Conservation (phyloP, 2,329 filamentous ascomycete species). For the Penicillium vulpinum region DNA sequence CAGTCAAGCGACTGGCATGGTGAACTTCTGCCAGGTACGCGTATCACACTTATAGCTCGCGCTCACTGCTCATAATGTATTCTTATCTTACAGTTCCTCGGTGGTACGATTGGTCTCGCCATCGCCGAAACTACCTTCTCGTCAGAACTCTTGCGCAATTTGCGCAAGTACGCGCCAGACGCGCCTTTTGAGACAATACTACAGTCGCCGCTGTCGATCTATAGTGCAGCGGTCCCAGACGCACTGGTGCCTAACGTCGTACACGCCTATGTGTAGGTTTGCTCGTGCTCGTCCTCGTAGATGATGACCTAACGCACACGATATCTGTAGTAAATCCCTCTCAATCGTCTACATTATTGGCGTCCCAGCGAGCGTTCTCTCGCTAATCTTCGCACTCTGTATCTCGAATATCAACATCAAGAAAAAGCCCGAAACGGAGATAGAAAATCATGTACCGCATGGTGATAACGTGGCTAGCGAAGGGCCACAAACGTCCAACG, state of each 20-base stretch:
- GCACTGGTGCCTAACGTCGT: not conserved
- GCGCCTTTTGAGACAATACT: not conserved
- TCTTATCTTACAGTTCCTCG: not conserved
- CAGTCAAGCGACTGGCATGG: not conserved
- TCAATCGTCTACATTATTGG: not conserved
- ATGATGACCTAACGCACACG: not conserved
- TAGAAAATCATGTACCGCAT: not conserved
- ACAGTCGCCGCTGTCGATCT: not conserved
- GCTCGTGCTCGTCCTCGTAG: not conserved
- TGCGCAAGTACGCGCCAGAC: not conserved
- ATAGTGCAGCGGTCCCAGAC: not conserved
- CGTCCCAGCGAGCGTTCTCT: not conserved
- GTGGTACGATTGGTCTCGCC: not conserved
- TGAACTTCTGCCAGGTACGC: not conserved
- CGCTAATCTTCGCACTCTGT: not conserved
- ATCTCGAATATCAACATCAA: not conserved
- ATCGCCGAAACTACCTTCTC: not conserved
- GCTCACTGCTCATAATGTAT: not conserved
- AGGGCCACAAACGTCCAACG: not conserved
- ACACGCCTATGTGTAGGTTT: not conserved
- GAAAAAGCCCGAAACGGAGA: not conserved
- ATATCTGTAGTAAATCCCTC: not conserved
- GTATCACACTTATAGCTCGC: not conserved
- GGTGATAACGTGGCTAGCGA: not conserved
- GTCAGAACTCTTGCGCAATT: not conserved